Conservation (phyloP, 2,329 filamentous ascomycete species). For the Phaeosphaeriaceae sp. region DNA sequence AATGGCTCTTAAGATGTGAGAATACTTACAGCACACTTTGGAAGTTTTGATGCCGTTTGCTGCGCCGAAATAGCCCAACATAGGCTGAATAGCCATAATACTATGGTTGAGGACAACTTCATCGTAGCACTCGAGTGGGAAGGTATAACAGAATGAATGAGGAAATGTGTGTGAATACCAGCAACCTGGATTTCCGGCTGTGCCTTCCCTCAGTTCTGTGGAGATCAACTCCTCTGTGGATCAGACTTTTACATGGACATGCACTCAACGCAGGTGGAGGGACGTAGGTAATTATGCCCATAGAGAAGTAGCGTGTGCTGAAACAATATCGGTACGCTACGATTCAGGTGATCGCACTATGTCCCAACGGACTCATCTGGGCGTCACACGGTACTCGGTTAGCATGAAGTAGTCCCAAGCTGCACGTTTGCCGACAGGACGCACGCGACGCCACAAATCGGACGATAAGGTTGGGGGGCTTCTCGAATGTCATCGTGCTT, state of each 20-base stretch:
- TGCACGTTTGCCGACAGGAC: not conserved
- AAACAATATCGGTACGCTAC: not conserved
- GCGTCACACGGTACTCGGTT: not conserved
- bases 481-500: too few relatives aligned
- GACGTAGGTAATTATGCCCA: not conserved
- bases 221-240: slow-evolving; percentile 3
- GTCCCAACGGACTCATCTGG: not conserved
- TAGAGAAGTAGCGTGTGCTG: not conserved
- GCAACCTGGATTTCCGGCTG: not conserved
- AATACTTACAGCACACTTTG: slow-evolving; percentile 1
- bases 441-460: too few relatives aligned
- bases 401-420: not conserved
- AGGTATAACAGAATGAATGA: not conserved
- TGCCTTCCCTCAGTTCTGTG: not conserved
- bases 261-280: not conserved
- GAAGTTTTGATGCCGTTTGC: slow-evolving; percentile 1
- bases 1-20: not conserved
- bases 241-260: not conserved
- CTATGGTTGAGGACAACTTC: slow-evolving; percentile 1
- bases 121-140: slow-evolving; percentile 1
- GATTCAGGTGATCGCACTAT: slow-evolving; percentile 5
- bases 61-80: slow-evolving; percentile 7
- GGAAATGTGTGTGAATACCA: not conserved
- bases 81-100: slow-evolving; percentile 7
- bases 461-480: too few relatives aligned